Evolutionary conservation across 495 filamentous ascomycete genomes (phyloP).

Genomic region (Neurospora terricola): DNA sequence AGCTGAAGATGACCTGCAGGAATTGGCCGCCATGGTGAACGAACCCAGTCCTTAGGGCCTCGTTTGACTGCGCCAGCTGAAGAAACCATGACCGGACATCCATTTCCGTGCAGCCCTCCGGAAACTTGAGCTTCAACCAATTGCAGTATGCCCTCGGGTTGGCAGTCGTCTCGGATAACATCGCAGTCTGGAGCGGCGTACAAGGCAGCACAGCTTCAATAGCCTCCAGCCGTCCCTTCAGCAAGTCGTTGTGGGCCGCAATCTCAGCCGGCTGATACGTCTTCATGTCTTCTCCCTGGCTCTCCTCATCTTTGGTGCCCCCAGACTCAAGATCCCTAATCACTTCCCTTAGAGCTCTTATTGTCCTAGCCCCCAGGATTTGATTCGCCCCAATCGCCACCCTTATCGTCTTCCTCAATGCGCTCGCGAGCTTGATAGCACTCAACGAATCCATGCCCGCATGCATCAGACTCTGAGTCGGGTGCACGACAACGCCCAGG

Average conservation of each 20-base stretch:
- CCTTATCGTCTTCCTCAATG: slow-evolving; percentile 39
- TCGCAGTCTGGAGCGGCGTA: slow-evolving; percentile 63
- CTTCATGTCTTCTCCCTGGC: neutral
- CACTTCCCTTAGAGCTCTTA: slow-evolving; percentile 7
- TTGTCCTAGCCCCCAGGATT: slow-evolving; percentile 45
- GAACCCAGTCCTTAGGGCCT: slow-evolving; percentile 66
- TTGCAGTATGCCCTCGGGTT: slow-evolving; percentile 58
- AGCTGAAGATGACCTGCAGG: slow-evolving; percentile 52
- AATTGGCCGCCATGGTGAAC: slow-evolving; percentile 40
- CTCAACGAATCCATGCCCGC: slow-evolving; percentile 63
- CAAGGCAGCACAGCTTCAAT: slow-evolving; percentile 49
- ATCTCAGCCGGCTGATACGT: neutral
- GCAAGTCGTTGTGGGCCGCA: neutral
- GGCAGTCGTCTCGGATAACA: slow-evolving; percentile 59
- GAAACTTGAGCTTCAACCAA: slow-evolving; percentile 52
- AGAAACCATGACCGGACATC: slow-evolving; percentile 37
- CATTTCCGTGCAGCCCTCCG: slow-evolving; percentile 13
- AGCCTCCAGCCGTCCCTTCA: slow-evolving; percentile 14
- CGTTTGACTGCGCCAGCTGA: slow-evolving; percentile 42
- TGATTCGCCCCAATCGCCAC: slow-evolving; percentile 42
- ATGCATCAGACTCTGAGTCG: slow-evolving; percentile 35
- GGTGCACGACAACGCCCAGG: slow-evolving; percentile 32
- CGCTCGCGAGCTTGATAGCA: slow-evolving; percentile 56
- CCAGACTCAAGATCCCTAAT: neutral
- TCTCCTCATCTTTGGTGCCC: neutral